These are phyloP conservation scores for Xylariaceae sp. DNA, from an alignment of 2,329 filamentous ascomycete genomes.

Conservation along the genomic window DNA sequence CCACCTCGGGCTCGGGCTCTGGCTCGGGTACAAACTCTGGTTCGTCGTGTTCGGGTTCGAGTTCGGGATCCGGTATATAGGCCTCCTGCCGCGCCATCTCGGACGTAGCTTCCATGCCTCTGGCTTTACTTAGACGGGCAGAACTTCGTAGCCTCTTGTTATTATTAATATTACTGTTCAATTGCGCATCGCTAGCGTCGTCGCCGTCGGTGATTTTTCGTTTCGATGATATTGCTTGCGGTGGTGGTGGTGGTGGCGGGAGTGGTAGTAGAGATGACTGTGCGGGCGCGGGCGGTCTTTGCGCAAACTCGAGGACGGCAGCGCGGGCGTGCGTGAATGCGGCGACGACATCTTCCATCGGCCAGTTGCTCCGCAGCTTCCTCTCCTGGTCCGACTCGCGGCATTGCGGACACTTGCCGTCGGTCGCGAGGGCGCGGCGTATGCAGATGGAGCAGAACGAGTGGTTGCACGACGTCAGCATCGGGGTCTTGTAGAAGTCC, in stretches of 20 bases:
- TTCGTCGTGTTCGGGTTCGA: too few species aligned
- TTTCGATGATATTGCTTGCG: conserved; percentile 40
- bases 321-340: conserved; percentile 64
- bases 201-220: conserved; percentile 40
- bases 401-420: conserved; percentile 86
- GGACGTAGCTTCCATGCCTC: conserved; percentile 33
- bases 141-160: conserved; percentile 50
- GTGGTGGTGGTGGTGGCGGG: too few species aligned
- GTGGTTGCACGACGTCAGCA: conserved; percentile 91
- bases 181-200: too few species aligned
- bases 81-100: conserved; percentile 32
- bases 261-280: too few species aligned
- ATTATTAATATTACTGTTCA: too few species aligned
- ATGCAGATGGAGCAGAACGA: conserved; percentile 98
- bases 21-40: too few species aligned
- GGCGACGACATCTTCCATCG: conserved; percentile 77
- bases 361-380: conserved; percentile 78
- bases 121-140: conserved; percentile 41
- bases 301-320: conserved; percentile 60
- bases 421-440: conserved; percentile 71
- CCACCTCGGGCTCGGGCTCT: conserved; percentile 16
- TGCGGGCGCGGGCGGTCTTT: too few species aligned
- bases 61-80: conserved; percentile 21
- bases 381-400: conserved; percentile 73
- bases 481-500: conserved; percentile 90